Conservation (phyloP, 2,329 filamentous ascomycete species). For the Aspergillus latus region DNA sequence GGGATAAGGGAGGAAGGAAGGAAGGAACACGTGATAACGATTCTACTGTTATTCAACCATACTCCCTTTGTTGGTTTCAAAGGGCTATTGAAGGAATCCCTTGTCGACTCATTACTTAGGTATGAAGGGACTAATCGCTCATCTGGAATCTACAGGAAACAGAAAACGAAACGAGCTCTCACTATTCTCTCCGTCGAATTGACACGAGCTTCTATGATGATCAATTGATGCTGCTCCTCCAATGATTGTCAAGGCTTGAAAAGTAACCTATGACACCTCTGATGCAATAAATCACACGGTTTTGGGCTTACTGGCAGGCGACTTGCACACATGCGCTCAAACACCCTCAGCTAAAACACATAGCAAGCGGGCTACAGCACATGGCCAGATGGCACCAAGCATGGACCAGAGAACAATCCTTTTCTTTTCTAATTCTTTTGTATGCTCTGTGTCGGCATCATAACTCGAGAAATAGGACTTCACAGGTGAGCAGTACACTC, state of each 20-base stretch:
- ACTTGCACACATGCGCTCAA: no score
- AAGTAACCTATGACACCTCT: no score
- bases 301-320: no score
- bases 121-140: background rate
- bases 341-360: no score
- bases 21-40: background rate
- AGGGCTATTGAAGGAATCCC: background rate
- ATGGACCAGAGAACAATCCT: background rate
- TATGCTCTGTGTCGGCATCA: background rate
- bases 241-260: no score
- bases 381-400: background rate
- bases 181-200: background rate
- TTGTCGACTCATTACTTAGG: background rate
- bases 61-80: background rate
- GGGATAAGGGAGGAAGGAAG: background rate
- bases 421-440: background rate
- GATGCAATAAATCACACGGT: no score
- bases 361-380: no score
- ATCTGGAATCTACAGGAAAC: background rate
- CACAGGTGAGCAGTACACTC: constrained; percentile 63
- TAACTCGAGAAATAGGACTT: background rate
- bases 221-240: no score
- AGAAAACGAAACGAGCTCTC: background rate
- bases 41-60: no score
- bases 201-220: no score